These are phyloP conservation scores for Picea sitchensis DNA, from an alignment of 75 land plant species.

Conservation along the genomic window DNA sequence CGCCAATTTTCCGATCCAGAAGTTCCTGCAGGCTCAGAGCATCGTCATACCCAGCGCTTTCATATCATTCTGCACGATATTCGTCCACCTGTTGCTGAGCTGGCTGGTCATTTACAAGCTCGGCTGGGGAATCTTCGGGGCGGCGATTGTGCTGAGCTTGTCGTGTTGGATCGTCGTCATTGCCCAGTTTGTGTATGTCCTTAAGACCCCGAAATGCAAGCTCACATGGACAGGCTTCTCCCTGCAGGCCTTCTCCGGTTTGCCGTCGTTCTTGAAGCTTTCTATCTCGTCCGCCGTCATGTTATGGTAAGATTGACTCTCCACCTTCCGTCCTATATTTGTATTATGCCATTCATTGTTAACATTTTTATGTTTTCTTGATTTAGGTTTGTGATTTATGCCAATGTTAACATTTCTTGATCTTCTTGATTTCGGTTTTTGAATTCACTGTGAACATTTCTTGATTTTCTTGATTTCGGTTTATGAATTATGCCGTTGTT, in stretches of 20 bases:
- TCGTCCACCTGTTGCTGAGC: slow-evolving; percentile 36
- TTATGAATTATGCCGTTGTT: not conserved
- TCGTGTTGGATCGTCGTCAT: slow-evolving; percentile 51
- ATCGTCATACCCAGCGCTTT: slow-evolving; percentile 43
- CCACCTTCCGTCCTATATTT: not conserved
- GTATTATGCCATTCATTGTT: too few relatives aligned
- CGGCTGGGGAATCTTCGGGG: slow-evolving; percentile 42
- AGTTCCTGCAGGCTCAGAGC: slow-evolving; percentile 64
- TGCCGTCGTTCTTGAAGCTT: slow-evolving; percentile 40
- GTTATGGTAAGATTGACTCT: slow-evolving; percentile 36
- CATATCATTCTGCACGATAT: slow-evolving; percentile 26
- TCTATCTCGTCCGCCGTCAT: slow-evolving; percentile 55
- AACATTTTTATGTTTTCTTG: too few relatives aligned
- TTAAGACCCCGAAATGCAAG: slow-evolving; percentile 29
- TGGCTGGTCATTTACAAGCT: slow-evolving; percentile 43
- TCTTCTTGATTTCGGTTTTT: too few relatives aligned
- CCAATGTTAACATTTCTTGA: too few relatives aligned
- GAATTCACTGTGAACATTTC: too few relatives aligned
- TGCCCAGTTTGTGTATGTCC: slow-evolving; percentile 35
- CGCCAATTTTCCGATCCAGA: slow-evolving; percentile 47
- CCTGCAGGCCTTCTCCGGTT: slow-evolving; percentile 34
- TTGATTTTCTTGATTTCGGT: not conserved
- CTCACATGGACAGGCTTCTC: slow-evolving; percentile 51
- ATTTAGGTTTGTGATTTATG: too few relatives aligned
- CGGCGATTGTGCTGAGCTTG: slow-evolving; percentile 36